Base-by-base conservation (phyloP, 2,329 filamentous ascomycete genomes). In the Immersiporthe knoxdaviesiana region DNA sequence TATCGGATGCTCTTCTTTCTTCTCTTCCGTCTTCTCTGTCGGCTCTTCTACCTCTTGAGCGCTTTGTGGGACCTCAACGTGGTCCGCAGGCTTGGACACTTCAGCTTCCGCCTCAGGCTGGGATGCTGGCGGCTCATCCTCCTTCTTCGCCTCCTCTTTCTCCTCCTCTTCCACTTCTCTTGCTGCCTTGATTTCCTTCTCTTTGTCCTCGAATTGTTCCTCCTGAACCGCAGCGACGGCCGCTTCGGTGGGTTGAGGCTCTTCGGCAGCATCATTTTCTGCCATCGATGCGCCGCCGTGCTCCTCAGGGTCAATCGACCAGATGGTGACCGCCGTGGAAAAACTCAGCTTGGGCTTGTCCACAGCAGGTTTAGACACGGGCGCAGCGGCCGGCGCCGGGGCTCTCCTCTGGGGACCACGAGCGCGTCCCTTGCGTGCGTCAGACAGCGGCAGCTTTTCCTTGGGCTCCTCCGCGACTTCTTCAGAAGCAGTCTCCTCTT, bases 381-480 rank as follows among this genome's bases (percentile, higher is more conserved):
- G 78, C 73, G 78, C 76, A 3, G 78, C 75, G 3, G 74, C 72
- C 10, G 70, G 76, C 47, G 75, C 78, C 41, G 78, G 82, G 2
- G 79, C 81, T 32, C 83, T 78, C 71, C 81, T 82, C 80, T 93
- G 90, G 21, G 96, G 96, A 14, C 96, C 96, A 73, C 93, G 90
- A 30, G 96, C 96, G 73, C 96, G 88, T 32, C 94, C 90, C 82
- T 98, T 98, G 73, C 96, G 88, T 47, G 94, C 94, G 83, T 99
- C 96, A 30, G 86, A 85, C 35, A 99, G 83, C n/a, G 94, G 94
- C 14, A 86, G 89, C 78, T 93, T 93, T 75, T 94, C 89, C 73
- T 86, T 82, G 70, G 87, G 88, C 70, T 87, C 84, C 41, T 85
- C 84, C 2, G 80, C 80, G 41, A 82, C 79, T 61, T 87, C 86